A percentile compares a stretch with the other conserved stretches of the same genome.
Conservation (phyloP, 345 rosid genomes). For the sweet orange (Citrus sinensis) region DNA sequence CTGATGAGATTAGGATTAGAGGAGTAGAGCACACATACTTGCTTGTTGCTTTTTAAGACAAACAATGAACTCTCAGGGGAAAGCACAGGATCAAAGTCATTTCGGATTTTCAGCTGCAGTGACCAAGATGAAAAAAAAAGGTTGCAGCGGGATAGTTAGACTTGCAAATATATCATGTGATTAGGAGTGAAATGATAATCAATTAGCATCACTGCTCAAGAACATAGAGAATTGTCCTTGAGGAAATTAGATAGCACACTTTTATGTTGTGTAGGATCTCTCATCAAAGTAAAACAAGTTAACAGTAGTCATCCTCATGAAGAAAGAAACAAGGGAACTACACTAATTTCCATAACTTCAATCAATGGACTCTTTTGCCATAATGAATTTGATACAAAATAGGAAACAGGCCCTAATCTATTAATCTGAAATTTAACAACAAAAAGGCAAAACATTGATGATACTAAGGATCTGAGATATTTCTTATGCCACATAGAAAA, state of each 20-base stretch:
- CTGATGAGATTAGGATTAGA: constrained; percentile 1
- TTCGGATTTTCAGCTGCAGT: constrained; percentile 94
- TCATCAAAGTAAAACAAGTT: neutral
- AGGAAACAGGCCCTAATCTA: neutral
- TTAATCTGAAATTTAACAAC: neutral
- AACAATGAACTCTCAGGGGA: constrained; percentile 99
- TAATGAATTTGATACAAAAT: neutral
- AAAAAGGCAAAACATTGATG: neutral
- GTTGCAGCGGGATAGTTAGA: constrained; percentile 6
- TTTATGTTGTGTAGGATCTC: neutral
- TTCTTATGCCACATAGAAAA: neutral
- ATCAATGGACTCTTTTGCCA: neutral
- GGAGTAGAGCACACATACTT: constrained; percentile 42
- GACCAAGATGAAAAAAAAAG: constrained; percentile 7
- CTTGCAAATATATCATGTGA: neutral
- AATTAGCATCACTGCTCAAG: constrained; percentile 1
- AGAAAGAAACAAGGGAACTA: neutral
- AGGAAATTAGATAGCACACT: neutral
- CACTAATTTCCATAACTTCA: neutral
- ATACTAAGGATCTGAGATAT: neutral
- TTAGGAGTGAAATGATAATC: neutral
- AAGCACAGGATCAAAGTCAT: constrained; percentile 99
- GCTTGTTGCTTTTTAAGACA: constrained; percentile 90
- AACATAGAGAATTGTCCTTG: neutral
- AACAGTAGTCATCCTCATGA: neutral